Conservation (phyloP, 352 stramenopile species). For the Phytophthora podocarpi region DNA sequence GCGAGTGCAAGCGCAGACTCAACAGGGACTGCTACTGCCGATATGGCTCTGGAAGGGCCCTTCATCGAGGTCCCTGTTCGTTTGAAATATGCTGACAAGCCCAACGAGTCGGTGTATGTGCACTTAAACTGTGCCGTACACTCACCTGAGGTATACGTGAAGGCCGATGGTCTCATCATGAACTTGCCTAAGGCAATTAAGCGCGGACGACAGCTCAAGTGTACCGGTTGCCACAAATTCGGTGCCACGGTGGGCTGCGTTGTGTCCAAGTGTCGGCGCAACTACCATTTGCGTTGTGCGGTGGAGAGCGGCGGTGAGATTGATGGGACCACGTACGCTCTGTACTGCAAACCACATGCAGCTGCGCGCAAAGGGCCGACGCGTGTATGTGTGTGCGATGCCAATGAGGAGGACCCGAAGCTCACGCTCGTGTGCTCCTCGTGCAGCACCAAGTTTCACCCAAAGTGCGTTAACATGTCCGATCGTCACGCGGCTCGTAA, state of each 20-base stretch:
- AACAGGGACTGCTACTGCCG: constrained; percentile 21
- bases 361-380: constrained; percentile 41
- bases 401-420: constrained; percentile 44
- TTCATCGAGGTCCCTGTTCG: constrained; percentile 82
- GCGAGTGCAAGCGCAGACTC: constrained; percentile 11
- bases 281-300: constrained; percentile 83
- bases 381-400: constrained; percentile 52
- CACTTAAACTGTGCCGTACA: constrained; percentile 87
- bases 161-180: constrained; percentile 80
- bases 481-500: constrained; percentile 63
- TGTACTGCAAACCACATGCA: constrained; percentile 78
- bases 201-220: constrained; percentile 77
- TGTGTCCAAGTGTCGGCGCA: constrained; percentile 75
- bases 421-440: constrained; percentile 66
- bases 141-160: constrained; percentile 83
- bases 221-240: constrained; percentile 63
- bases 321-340: constrained; percentile 67
- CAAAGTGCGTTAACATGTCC: constrained; percentile 85
- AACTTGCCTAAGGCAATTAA: constrained; percentile 81
- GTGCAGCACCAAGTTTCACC: constrained; percentile 74
- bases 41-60: constrained; percentile 56
- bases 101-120: constrained; percentile 68
- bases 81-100: constrained; percentile 76
- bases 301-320: constrained; percentile 77
- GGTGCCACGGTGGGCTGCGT: constrained; percentile 82